Conservation (phyloP, 768 basidiomycete genomes). For the Amylocystis lapponica region DNA sequence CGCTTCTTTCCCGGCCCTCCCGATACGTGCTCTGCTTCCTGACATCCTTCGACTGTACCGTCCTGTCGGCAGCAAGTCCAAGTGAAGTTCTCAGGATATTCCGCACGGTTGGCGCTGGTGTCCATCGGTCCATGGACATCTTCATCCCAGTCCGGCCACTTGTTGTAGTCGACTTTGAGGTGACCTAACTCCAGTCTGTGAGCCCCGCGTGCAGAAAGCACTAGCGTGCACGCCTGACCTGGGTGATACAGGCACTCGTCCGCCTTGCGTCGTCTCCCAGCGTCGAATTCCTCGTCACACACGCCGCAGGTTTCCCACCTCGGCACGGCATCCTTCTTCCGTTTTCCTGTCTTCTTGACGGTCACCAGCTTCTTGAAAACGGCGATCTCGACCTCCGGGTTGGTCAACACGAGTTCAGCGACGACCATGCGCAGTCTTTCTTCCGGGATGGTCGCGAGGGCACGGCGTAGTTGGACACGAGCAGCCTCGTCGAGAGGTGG, state of each 20-base stretch:
- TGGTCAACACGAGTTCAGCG: slow-evolving; percentile 31
- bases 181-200: slow-evolving; percentile 28
- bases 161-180: slow-evolving; percentile 34
- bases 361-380: slow-evolving; percentile 40
- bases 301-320: slow-evolving; percentile 44
- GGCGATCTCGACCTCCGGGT: slow-evolving; percentile 37
- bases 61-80: slow-evolving; percentile 48
- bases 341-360: neutral
- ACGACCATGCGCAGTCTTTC: slow-evolving; percentile 39
- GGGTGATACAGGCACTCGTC: slow-evolving; percentile 47
- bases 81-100: slow-evolving; percentile 41
- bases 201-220: neutral
- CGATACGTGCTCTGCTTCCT: slow-evolving; percentile 21
- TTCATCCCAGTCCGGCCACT: slow-evolving; percentile 44
- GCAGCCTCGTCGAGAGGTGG: slow-evolving; percentile 32
- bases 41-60: slow-evolving; percentile 32
- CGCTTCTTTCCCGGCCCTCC: neutral
- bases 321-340: slow-evolving; percentile 19
- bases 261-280: slow-evolving; percentile 28
- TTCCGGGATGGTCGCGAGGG: slow-evolving; percentile 39
- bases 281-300: slow-evolving; percentile 44
- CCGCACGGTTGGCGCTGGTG: slow-evolving; percentile 30
- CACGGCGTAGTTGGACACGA: slow-evolving; percentile 36
- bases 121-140: slow-evolving; percentile 43
- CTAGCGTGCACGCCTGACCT: no score